Conservation (phyloP, 192 early-diverging fungal species). For the Gaertneriomyces sp. region DNA sequence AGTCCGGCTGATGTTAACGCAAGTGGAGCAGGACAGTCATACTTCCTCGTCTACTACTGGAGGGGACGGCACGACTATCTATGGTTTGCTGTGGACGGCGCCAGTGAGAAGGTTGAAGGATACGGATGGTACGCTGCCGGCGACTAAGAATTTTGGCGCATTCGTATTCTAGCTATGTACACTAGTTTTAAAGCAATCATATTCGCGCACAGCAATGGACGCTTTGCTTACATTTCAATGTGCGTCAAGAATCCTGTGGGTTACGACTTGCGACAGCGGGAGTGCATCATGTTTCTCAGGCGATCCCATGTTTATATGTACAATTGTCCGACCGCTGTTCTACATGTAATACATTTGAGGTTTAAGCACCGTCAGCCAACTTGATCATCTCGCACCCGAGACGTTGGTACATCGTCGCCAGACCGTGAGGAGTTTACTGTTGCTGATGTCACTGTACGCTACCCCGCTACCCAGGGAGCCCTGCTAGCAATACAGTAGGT, state of each 20-base stretch:
- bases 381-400: too few relatives aligned
- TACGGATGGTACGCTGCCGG: constrained; percentile 28
- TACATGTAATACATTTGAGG: too few relatives aligned
- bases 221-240: background rate
- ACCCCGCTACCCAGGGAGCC: too few relatives aligned
- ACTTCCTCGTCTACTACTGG: constrained; percentile 33
- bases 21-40: constrained; percentile 8
- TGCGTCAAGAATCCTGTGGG: background rate
- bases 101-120: constrained; percentile 12
- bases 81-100: constrained; percentile 26
- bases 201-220: background rate
- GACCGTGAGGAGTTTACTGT: too few relatives aligned
- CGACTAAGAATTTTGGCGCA: constrained; percentile 12
- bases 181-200: background rate
- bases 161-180: background rate
- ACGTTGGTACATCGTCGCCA: too few relatives aligned
- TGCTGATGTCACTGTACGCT: too few relatives aligned
- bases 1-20: background rate
- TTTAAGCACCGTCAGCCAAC: too few relatives aligned
- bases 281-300: too few relatives aligned
- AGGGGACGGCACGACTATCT: constrained; percentile 23
- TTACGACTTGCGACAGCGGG: background rate
- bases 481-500: too few relatives aligned
- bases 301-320: too few relatives aligned
- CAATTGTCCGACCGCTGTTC: too few relatives aligned